Percentiles rank a stretch among this genome's conserved stretches.
phyloP scores from a whole-genome alignment of 345 rosid species.

The Punica granatum region DNA sequence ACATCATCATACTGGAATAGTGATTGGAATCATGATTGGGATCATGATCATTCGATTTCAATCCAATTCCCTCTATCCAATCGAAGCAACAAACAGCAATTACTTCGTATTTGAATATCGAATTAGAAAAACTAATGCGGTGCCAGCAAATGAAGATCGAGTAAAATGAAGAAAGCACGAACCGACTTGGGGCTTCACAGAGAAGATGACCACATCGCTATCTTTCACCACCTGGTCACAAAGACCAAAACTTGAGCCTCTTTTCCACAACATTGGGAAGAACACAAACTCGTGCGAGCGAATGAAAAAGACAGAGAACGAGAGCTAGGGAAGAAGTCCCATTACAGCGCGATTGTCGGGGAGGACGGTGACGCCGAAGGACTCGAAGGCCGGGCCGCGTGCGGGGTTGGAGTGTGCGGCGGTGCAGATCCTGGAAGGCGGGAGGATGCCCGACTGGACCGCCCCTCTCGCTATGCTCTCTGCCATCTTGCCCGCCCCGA shows the following conservation, averaged over 20 bases:
- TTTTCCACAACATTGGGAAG: no score
- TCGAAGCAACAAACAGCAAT: not conserved
- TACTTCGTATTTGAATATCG: not conserved
- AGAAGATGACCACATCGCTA: constrained; percentile 74
- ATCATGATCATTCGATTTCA: no score
- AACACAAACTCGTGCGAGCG: not conserved
- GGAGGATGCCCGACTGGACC: constrained; percentile 59
- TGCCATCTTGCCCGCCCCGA: constrained; percentile 92
- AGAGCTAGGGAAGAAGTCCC: not conserved
- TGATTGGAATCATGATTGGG: no score
- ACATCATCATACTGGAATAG: no score
- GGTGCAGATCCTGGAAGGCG: constrained; percentile 61
- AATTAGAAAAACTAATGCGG: not conserved
- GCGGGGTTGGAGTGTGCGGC: constrained; percentile 51
- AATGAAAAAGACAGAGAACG: no score
- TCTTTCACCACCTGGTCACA: constrained; percentile 57
- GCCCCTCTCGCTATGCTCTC: constrained; percentile 87
- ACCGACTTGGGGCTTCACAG: constrained; percentile 93
- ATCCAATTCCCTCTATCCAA: not conserved
- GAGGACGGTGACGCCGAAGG: constrained; percentile 59
- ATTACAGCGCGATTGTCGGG: constrained; percentile 45
- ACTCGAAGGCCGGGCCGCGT: constrained; percentile 56
- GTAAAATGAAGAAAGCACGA: not conserved
- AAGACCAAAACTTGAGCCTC: not conserved
- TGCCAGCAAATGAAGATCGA: not conserved